phyloP scores from a whole-genome alignment of 306 rosid species.

The Dicorynia guianensis region DNA sequence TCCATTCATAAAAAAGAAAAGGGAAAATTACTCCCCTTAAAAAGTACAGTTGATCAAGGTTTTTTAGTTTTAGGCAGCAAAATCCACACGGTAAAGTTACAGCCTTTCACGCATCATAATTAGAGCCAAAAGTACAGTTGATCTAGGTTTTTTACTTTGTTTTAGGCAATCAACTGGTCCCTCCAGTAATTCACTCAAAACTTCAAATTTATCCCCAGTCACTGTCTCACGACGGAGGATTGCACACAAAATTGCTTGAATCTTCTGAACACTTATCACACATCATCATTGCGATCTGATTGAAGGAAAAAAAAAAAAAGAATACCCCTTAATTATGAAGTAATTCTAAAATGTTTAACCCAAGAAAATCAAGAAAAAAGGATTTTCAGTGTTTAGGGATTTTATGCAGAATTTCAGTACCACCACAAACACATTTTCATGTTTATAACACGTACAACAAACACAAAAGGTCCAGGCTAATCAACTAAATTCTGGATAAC shows the following conservation, averaged over 20 bases:
- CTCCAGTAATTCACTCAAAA: slow-evolving; percentile 57
- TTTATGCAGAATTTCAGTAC: background rate
- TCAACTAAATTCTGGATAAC: slow-evolving; percentile 4
- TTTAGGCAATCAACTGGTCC: slow-evolving; percentile 51
- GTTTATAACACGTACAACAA: slow-evolving; percentile 1
- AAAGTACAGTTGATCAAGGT: too few relatives aligned
- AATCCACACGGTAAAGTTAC: slow-evolving; percentile 23
- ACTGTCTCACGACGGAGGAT: slow-evolving; percentile 60
- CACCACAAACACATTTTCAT: slow-evolving; percentile 10
- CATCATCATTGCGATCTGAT: slow-evolving; percentile 94
- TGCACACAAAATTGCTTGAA: slow-evolving; percentile 58
- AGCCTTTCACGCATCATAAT: slow-evolving; percentile 42
- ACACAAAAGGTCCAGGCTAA: background rate
- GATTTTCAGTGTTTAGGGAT: slow-evolving; percentile 20
- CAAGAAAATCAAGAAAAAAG: slow-evolving; percentile 6
- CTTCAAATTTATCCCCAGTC: slow-evolving; percentile 53
- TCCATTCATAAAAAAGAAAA: too few relatives aligned
- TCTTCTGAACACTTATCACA: slow-evolving; percentile 75
- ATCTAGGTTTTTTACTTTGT: slow-evolving; percentile 46
- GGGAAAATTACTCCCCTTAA: too few relatives aligned
- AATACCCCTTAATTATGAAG: slow-evolving; percentile 39
- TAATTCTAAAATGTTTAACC: slow-evolving; percentile 28
- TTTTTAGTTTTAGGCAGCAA: slow-evolving; percentile 5
- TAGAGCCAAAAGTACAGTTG: slow-evolving; percentile 35
- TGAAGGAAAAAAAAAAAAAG: slow-evolving; percentile 55